Evolutionary conservation across 2,329 filamentous ascomycete species (phyloP), one percentile per base, ranked within the genome.

Genomic region (Paraconiothyrium brasiliense): DNA sequence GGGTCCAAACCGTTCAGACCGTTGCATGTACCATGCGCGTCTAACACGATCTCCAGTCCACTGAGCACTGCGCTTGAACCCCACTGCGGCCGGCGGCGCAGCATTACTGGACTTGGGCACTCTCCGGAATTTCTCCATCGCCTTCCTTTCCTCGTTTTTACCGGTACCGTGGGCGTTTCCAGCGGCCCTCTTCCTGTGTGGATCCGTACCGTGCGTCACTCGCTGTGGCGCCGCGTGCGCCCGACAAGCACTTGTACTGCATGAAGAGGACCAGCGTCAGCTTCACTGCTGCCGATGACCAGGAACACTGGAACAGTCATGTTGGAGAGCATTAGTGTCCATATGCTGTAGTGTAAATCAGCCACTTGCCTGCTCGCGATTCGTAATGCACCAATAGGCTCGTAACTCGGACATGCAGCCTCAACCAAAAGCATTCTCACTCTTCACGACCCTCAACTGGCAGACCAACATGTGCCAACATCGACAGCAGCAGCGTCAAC

Each of bases 11-110:
- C 22, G 20, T 47, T 30, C 32, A 56, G 32, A 27, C 54, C 54
- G 39, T 56, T 56, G 46, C 41, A 56, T 13, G 39, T 41, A 43
- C 46, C 27, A 30, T n/a, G 34, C 43, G 30, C 30, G 37, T 47
- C 43, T 47, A 56, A 30, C 54, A 47, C 43, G 32, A 16, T 24
- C 20, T 35, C 32, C 27, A n/a, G 27, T 11, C 30, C 41, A 48
- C 30, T 46, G 43, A 56, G 54, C 20, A 48, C 43, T 43, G 47
- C 30, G 41, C 37, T 56, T 44, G 27, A 47, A 11, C 9, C 27
- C 4, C 30, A 48, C 32, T 11, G 30, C 41, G 24, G 30, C 41
- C 16, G n/a, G 32, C 11, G 54, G 43, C 39, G 32, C 32, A 41
- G 43, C 52, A 20, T 27, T n/a, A 39, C 16, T 44, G 27, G 24